Evolutionary conservation across 2,329 filamentous ascomycete genomes (phyloP), one percentile per base, ranked within the genome.

Genomic region (Blastomyces percursus): DNA sequence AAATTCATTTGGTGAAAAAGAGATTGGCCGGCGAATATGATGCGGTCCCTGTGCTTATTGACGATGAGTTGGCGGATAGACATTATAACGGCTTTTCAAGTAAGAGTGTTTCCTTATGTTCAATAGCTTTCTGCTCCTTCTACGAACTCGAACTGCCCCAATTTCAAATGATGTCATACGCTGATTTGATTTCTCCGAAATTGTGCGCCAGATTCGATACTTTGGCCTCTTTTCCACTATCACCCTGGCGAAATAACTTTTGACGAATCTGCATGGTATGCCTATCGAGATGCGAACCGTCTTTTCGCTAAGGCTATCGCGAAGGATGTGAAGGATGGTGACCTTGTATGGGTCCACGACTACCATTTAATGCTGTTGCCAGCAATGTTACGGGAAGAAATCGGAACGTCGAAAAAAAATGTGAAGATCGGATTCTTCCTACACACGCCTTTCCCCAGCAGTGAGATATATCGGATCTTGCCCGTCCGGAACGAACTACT

Each of bases 41-140:
- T 69, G 92, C 93, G 8, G 85, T 96, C 50, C 93, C 94, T 0
- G 89, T 99, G 61, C 96, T 96, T 74, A 86, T 97, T 71, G 89
- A 92, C 65, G 91, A 96, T 70, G 91, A 97, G 68, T 83, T 97
- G 65, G 92, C 92, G 60, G 94, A 97, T 75, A 85, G 87, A 66
- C 94, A 97, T 77, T 97, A 99, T 81, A 99, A 99, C 73, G 94
- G 94, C 57, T 97, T 97, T 75, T 93, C 92, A 46, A 97, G 91
- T 96, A 79, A 51, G 48, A 24, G 75, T 88, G 72, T 55, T 16
- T n/a, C 4, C 7, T 21, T 54, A 35, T n/a, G 6, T 54, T 35
- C 51, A 19, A 54, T 54, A 19, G 14, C 14, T 16, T 35, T 21
- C 32, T 32, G 32, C 9, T 38, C 35, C 35, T 38, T 38, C 35